These are phyloP conservation scores for Elongisporangium prolatum DNA, from an alignment of 352 stramenopile genomes.

Conservation along the genomic window DNA sequence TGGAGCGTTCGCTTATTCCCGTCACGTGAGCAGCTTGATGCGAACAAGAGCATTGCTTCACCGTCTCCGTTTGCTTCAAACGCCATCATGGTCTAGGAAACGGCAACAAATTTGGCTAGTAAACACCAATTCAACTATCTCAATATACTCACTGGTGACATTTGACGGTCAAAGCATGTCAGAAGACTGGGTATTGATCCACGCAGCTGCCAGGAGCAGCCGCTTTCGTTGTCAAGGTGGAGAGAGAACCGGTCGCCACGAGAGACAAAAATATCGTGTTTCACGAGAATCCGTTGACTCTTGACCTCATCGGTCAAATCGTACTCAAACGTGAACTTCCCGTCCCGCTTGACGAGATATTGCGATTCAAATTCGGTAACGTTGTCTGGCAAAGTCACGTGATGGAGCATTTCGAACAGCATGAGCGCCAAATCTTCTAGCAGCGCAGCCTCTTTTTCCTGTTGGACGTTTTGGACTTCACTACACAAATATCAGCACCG, in stretches of 20 bases:
- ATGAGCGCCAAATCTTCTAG: conserved; percentile 15
- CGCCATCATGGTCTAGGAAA: neutral
- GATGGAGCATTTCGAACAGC: conserved; percentile 17
- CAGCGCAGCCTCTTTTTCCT: conserved; percentile 8
- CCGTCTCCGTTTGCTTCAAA: conserved; percentile 3
- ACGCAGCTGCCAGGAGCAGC: neutral
- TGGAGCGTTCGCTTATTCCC: neutral
- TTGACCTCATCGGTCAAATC: conserved; percentile 1
- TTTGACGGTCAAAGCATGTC: conserved; percentile 5
- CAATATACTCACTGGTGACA: conserved; percentile 11
- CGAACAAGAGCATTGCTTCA: conserved; percentile 4
- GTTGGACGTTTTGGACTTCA: neutral
- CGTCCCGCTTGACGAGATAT: conserved; percentile 4
- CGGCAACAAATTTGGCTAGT: no score
- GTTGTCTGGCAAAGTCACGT: conserved; percentile 13
- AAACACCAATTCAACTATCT: no score
- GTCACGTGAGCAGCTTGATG: neutral
- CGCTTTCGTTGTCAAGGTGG: conserved; percentile 5
- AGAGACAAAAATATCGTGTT: conserved; percentile 5
- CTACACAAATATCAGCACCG: neutral
- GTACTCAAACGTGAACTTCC: conserved; percentile 12
- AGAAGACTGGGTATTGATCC: neutral
- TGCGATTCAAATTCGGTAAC: conserved; percentile 10
- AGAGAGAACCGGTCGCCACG: neutral
- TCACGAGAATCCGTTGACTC: neutral